Evolutionary conservation across 2,329 filamentous ascomycete genomes (phyloP), one percentile per base, ranked within the genome.

Genomic region (Arthrinium phaeospermum): DNA sequence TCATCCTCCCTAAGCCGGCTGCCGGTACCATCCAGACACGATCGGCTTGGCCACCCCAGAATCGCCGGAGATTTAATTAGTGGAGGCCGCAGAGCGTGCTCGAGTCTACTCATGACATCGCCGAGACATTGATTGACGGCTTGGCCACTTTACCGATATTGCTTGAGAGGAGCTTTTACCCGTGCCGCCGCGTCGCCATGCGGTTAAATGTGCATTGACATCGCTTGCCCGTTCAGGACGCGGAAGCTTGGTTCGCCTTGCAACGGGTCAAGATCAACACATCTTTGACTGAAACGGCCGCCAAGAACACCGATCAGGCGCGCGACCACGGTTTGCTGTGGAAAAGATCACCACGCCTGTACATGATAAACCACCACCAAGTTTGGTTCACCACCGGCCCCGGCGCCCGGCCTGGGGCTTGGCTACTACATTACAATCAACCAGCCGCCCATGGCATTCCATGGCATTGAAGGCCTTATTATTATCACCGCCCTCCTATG

Each of bases 61-160:
- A 64, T 64, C 57, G 57, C 34, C 57, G 30, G 57, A 64, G 57
- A 64, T n/a, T 64, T 64, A 37, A 64, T 64, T 64, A n/a, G 22
- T 24, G 34, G 57, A 64, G 34, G 34, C 57, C 57, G 57, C 34
- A 64, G 0, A 24, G 6, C 34, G 8, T 24, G 57, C 41, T 64
- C 53, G 19, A n/a, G 19, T 64, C 57, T 64, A 24, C 57, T 41
- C 57, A 10, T 64, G 8, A 24, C 57, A 41, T n/a, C 57, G 57
- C 57, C 57, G 57, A 64, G 57, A 64, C 30, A 22, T 6, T 37
- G 30, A n/a, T 61, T 41, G 30, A 64, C 22, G 57, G 30, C 57
- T 64, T 64, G 57, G 57, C 57, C 57, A 64, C 57, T 64, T 41
- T 64, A 41, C 19, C 57, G 30, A 64, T 64, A 64, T 64, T 64